Percentiles rank a stretch among this genome's conserved stretches.
Evolutionary conservation across 176 grass and related monocot genomes (phyloP).

Genomic region (Juncus inflexus): DNA sequence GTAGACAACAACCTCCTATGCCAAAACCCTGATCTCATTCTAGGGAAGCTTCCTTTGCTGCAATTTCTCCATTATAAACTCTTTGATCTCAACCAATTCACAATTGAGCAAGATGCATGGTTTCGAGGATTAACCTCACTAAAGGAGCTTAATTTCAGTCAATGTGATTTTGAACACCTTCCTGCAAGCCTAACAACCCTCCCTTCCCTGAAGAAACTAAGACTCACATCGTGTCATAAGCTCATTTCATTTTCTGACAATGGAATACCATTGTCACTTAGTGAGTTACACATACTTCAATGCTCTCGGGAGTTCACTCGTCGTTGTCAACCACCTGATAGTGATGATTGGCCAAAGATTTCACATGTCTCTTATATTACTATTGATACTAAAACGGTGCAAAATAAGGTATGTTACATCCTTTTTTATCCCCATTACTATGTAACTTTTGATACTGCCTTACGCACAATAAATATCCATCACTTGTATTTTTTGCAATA

Average conservation of each 20-base stretch:
- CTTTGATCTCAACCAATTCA: neutral
- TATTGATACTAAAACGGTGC: neutral
- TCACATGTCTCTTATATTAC: slow-evolving; percentile 8
- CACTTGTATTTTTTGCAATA: too few relatives aligned
- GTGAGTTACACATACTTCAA: slow-evolving; percentile 8
- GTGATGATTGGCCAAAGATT: slow-evolving; percentile 8
- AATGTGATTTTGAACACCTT: neutral
- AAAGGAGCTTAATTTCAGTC: neutral
- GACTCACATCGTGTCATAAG: neutral
- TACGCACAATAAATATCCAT: too few relatives aligned
- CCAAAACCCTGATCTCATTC: neutral
- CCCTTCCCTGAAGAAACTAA: slow-evolving; percentile 10
- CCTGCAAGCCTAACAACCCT: slow-evolving; percentile 1
- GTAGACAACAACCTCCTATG: neutral
- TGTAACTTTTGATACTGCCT: too few relatives aligned
- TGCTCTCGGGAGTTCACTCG: neutral
- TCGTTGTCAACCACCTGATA: neutral
- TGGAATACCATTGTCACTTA: slow-evolving; percentile 8
- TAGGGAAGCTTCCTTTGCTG: slow-evolving; percentile 19
- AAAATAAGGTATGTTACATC: too few relatives aligned
- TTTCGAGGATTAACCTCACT: slow-evolving; percentile 20
- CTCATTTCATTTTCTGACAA: slow-evolving; percentile 4
- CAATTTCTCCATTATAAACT: neutral
- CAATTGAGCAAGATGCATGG: slow-evolving; percentile 9
- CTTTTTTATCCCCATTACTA: too few relatives aligned